Base-by-base conservation (phyloP, 805 yeast genomes). In the Blastobotrys americana region DNA sequence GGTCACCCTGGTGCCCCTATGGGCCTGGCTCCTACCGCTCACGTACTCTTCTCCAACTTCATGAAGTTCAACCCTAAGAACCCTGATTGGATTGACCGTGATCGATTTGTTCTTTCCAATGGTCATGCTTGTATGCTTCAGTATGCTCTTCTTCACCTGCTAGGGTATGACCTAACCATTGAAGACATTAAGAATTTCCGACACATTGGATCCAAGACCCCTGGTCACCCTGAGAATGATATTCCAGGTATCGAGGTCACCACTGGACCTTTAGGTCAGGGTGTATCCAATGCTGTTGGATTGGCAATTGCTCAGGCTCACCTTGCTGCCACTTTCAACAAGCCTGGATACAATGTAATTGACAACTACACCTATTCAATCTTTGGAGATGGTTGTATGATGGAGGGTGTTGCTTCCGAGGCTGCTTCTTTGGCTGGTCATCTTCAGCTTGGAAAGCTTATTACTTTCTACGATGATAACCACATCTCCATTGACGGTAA, bases 1-100 rank as follows among this genome's bases (percentile, higher is more conserved):
- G 98, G 98, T 55, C 98, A 90, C 72, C 98, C 98, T 45, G 98
- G 98, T 56, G 97, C 98, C 43, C 97, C 97, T 60, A 80, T 90
- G 78, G 97, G 97, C 53, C 73, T 90, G 69, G 97, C 98, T 15
- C 96, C 97, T 38, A 82, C 89, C 49, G 95, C 97, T 51, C 97
- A 90, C 68, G 82, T 80, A 46, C 66, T 90, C 53, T 86, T 82
- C 79, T 66, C 67, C 58, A 75, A 79, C 66, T 77, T 77, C 62
- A 74, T 89, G 83, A 82, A 71, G 58, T 78, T 85, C 74, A 87
- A 86, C 78, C 95, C 97, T 59, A 76, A 81, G 71, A 82, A 85
- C 77, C 90, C 96, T 53, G 71, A 76, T 49, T 90, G 96, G 96
- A 72, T 85, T 68, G 86, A 85, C 78, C 82, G 96, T 69, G 97